Base-by-base conservation (phyloP, 164 flowering plant genomes). In the Piper betle region DNA sequence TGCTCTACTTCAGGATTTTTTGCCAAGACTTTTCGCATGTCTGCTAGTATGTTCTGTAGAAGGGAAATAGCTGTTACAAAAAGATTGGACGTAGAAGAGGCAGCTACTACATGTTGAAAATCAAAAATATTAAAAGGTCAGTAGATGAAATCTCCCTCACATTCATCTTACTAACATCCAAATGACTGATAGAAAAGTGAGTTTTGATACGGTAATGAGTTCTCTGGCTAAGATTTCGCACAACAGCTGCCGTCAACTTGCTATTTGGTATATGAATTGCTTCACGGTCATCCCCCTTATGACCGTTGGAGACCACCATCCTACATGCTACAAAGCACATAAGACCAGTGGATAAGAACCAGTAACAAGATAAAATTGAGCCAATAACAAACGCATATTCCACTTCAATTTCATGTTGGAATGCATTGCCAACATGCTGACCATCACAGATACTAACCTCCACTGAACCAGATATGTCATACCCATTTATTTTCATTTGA, bases 261-360 rank as follows among this genome's bases (percentile, higher is more conserved):
- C 90, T 92, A 66, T 94, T 94, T 46, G 99, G 99, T 67, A 94
- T 88, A 69, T 90, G 92, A 70, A 90, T 77, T 54, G 99, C 99
- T 79, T 94, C 97, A 55, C 99, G 89, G 65, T 94, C 93, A 70
- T 94, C 99, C 41, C 97, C 82, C 97, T 80, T 63, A 90, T 77
- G 58, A 94, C 78, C 52, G 99, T 94, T 55, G 94, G 99, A 56
- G 99, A 90, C 99, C 99, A 90, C 99, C 97, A 94, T 53, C 99
- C 97, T 56, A 94, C 96, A 71, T 88, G 96, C 99, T 90, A 84
- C 53, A 70, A 67, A 53, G 9, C 5, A 46, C 33, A 25, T 0
- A 25, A 25, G 33, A 25, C 33, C 33, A 25, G 33, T 25, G 33
- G 33, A 25, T 25, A 25, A 25, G 33, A 25, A 25, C 33, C 33